Conservation (phyloP, 352 stramenopile species). For the Globisporangium camurandrum region DNA sequence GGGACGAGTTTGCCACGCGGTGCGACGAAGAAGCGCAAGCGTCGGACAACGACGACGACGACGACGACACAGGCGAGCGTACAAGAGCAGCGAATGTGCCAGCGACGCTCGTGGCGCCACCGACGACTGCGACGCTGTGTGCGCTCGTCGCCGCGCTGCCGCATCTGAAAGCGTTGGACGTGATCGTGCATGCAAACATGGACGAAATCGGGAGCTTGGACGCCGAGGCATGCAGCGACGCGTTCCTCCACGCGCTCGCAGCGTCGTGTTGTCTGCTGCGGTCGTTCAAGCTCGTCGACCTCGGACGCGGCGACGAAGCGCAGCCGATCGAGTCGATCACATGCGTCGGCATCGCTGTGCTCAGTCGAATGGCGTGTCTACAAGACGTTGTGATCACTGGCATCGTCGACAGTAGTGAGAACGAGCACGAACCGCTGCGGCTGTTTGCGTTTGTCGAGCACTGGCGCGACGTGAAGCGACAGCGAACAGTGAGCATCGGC, state of each 20-base stretch:
- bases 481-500: slow-evolving; percentile 8
- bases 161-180: slow-evolving; percentile 4
- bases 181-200: slow-evolving; percentile 10
- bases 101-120: slow-evolving; percentile 6
- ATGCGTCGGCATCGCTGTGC: background rate
- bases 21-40: background rate
- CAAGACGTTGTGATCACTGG: slow-evolving; percentile 8
- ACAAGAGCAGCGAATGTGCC: too few species aligned
- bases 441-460: slow-evolving; percentile 9
- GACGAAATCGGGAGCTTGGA: slow-evolving; percentile 3
- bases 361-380: slow-evolving; percentile 2
- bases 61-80: background rate
- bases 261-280: slow-evolving; percentile 2
- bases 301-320: slow-evolving; percentile 1
- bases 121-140: slow-evolving; percentile 4
- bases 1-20: slow-evolving; percentile 6
- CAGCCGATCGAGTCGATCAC: slow-evolving; percentile 4
- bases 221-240: slow-evolving; percentile 6
- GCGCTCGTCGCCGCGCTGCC: background rate
- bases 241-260: slow-evolving; percentile 4
- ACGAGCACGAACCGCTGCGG: background rate
- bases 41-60: background rate
- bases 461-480: background rate
- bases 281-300: slow-evolving; percentile 8
- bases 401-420: background rate